These are phyloP conservation scores for Aspergillus nanangensis DNA, from an alignment of 495 filamentous ascomycete species.

Conservation along the genomic window DNA sequence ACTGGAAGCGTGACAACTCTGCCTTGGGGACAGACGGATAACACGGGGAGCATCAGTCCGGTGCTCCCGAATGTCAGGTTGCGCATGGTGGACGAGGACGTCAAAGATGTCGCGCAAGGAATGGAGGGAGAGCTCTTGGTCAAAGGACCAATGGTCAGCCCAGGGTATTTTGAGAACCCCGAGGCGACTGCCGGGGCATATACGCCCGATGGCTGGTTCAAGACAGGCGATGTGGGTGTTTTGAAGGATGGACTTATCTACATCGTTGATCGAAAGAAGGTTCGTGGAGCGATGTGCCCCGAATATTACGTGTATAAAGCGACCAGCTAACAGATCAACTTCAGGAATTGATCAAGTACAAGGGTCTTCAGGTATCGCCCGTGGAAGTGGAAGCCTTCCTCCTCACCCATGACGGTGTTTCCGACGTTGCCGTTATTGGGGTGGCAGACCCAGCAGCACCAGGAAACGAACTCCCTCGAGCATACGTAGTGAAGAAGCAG, in stretches of 20 bases:
- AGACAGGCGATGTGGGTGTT: constrained; percentile 73
- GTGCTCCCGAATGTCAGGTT: constrained; percentile 11
- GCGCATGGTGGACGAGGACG: constrained; percentile 9
- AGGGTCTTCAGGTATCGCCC: constrained; percentile 17
- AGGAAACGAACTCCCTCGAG: constrained; percentile 19
- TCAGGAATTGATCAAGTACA: constrained; percentile 17
- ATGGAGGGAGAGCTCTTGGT: constrained; percentile 12
- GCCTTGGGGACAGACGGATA: constrained; percentile 12
- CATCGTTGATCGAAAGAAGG: constrained; percentile 15
- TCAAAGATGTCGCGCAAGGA: constrained; percentile 5
- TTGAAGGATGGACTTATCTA: constrained; percentile 55
- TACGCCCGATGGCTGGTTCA: constrained; percentile 78
- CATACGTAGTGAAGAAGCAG: constrained; percentile 13
- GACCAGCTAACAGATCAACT: not conserved
- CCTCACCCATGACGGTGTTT: constrained; percentile 7
- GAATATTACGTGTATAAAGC: no score
- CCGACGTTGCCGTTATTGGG: constrained; percentile 14
- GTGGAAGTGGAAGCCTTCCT: constrained; percentile 14
- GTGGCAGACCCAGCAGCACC: constrained; percentile 7
- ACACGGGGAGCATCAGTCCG: constrained; percentile 12
- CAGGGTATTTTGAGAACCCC: constrained; percentile 69
- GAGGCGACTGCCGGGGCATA: constrained; percentile 69
- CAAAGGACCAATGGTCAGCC: constrained; percentile 44
- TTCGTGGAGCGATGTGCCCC: no score
- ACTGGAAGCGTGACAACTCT: constrained; percentile 16